Evolutionary conservation across 176 grass and related monocot species (phyloP).

Genomic region (Thalia dealbata): DNA sequence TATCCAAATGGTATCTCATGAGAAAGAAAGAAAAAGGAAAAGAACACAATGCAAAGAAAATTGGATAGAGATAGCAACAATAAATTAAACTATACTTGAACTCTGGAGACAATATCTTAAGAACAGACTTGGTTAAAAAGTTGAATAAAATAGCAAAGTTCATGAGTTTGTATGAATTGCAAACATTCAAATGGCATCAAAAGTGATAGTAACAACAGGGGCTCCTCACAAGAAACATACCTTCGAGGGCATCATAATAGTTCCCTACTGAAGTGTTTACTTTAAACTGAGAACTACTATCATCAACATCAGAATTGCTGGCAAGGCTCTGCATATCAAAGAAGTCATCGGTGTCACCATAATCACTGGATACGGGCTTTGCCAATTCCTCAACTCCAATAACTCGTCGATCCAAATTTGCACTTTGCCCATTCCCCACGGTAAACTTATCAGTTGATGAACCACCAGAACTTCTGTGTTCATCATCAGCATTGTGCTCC

Average conservation of each 20-base stretch:
- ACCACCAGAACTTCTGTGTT: conserved; percentile 13
- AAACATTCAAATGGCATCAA: too few species aligned
- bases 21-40: too few species aligned
- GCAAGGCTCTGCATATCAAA: conserved; percentile 50
- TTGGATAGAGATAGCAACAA: too few species aligned
- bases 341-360: conserved; percentile 40
- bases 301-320: conserved; percentile 52
- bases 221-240: conserved; percentile 23
- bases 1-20: too few species aligned
- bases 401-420: neutral
- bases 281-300: conserved; percentile 41
- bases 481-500: conserved; percentile 20
- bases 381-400: conserved; percentile 24
- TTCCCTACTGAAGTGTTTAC: conserved; percentile 43
- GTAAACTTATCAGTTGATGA: conserved; percentile 26
- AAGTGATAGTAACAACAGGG: too few species aligned
- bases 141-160: too few species aligned
- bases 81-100: too few species aligned
- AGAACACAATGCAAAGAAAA: too few species aligned
- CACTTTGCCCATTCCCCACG: conserved; percentile 16
- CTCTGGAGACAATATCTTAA: too few species aligned
- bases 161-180: too few species aligned
- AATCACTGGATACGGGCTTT: conserved; percentile 16
- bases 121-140: too few species aligned
- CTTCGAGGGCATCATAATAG: conserved; percentile 89